Evolutionary conservation across 805 yeast genomes (phyloP).

Genomic region (Pichia heedii): DNA sequence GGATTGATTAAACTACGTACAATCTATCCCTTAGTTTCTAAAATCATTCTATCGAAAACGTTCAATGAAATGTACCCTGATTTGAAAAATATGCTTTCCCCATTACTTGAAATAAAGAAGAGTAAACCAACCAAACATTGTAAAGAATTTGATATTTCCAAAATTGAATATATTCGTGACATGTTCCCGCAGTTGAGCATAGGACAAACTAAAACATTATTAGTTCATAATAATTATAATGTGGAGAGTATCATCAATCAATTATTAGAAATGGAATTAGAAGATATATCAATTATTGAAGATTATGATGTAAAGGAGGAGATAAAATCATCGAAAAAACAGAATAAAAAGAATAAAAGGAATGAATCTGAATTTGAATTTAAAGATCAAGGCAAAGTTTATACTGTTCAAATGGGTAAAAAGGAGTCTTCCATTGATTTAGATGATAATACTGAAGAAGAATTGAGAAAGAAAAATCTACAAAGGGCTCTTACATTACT

Average conservation of each 20-base stretch:
- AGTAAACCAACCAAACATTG: neutral
- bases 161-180: slow-evolving; percentile 38
- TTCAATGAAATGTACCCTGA: slow-evolving; percentile 43
- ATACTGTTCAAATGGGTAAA: slow-evolving; percentile 29
- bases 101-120: neutral
- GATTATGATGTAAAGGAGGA: slow-evolving; percentile 18
- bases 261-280: slow-evolving; percentile 53
- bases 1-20: slow-evolving; percentile 33
- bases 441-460: slow-evolving; percentile 19
- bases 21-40: slow-evolving; percentile 46
- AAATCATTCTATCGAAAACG: slow-evolving; percentile 40
- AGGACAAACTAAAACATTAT: slow-evolving; percentile 38
- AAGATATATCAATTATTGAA: slow-evolving; percentile 27
- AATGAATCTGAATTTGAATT: slow-evolving; percentile 9
- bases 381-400: slow-evolving; percentile 9
- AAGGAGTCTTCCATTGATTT: slow-evolving; percentile 14
- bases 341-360: slow-evolving; percentile 6
- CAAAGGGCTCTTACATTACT: slow-evolving; percentile 48
- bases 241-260: slow-evolving; percentile 51
- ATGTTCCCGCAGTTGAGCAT: slow-evolving; percentile 57
- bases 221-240: slow-evolving; percentile 38
- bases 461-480: slow-evolving; percentile 48
- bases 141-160: slow-evolving; percentile 23
- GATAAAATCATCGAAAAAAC: neutral
- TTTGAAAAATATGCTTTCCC: slow-evolving; percentile 36